Evolutionary conservation across 129 eudicot genomes (phyloP).

Genomic region (Arctium lappa): DNA sequence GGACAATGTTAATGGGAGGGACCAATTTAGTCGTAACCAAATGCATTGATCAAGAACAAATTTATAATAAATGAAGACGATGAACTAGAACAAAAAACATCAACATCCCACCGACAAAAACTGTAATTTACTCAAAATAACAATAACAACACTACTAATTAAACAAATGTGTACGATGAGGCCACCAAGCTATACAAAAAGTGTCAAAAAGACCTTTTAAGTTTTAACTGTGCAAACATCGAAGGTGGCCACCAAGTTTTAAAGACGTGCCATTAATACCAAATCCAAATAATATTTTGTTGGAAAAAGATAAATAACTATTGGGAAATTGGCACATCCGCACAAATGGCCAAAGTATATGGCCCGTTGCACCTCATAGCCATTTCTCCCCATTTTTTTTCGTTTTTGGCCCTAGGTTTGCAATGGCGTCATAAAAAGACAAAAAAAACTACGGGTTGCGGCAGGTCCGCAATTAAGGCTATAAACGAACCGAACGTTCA

Average conservation of each 20-base stretch:
- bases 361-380: no score
- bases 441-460: no score
- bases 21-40: background rate
- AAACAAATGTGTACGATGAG: background rate
- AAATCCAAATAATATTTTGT: background rate
- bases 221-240: no score
- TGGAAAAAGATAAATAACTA: background rate
- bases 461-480: no score
- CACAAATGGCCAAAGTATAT: no score
- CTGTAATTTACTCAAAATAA: background rate
- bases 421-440: no score
- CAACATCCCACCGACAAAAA: background rate
- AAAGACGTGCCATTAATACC: background rate
- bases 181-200: background rate
- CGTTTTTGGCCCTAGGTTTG: no score
- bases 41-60: background rate
- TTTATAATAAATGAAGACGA: background rate
- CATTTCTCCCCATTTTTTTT: no score
- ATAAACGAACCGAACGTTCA: no score
- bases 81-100: background rate
- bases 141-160: background rate
- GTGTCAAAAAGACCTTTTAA: background rate
- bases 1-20: background rate
- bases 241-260: background rate
- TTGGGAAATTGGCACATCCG: no score